These are phyloP conservation scores for Kurtzmaniella cleridarum DNA, from an alignment of 805 yeast species.

Conservation along the genomic window DNA sequence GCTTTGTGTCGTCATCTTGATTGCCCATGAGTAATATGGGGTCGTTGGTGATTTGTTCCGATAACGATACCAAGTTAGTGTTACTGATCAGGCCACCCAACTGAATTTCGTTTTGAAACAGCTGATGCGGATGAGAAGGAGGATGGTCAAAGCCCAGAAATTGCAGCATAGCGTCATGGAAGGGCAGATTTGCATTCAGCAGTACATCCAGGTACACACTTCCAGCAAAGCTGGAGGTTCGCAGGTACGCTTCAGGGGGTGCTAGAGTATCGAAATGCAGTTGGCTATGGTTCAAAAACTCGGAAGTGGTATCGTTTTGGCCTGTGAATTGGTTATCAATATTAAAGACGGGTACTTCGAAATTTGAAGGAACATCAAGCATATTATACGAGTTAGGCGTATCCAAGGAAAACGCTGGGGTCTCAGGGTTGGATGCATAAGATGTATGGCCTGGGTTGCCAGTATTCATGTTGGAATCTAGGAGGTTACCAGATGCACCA, in stretches of 20 bases:
- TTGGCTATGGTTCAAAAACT: slow-evolving; percentile 10
- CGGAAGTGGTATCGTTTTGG: slow-evolving; percentile 9
- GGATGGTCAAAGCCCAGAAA: slow-evolving; percentile 15
- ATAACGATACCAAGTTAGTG: slow-evolving; percentile 20
- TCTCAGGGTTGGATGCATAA: too few species aligned
- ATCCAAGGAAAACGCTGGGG: too few species aligned
- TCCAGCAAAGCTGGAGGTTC: slow-evolving; percentile 3
- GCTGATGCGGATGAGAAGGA: slow-evolving; percentile 9
- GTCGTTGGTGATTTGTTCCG: neutral
- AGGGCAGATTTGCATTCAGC: slow-evolving; percentile 33
- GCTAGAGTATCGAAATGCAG: slow-evolving; percentile 3
- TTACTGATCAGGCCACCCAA: slow-evolving; percentile 35
- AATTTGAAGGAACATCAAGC: too few species aligned
- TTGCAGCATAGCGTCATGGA: slow-evolving; percentile 31
- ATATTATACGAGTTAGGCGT: too few species aligned
- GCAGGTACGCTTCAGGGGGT: neutral
- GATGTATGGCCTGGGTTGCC: too few species aligned
- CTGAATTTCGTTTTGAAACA: slow-evolving; percentile 30
- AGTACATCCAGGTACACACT: slow-evolving; percentile 33
- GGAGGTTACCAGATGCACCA: too few species aligned
- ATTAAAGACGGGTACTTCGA: neutral
- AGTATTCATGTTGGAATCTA: too few species aligned
- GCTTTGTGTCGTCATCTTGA: neutral
- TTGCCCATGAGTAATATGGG: neutral
- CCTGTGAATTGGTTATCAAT: slow-evolving; percentile 1